A percentile compares a stretch with the other conserved stretches of the same genome.
These are phyloP conservation scores for Narthecium ossifragum DNA, from an alignment of 106 monocot species.

Conservation along the genomic window DNA sequence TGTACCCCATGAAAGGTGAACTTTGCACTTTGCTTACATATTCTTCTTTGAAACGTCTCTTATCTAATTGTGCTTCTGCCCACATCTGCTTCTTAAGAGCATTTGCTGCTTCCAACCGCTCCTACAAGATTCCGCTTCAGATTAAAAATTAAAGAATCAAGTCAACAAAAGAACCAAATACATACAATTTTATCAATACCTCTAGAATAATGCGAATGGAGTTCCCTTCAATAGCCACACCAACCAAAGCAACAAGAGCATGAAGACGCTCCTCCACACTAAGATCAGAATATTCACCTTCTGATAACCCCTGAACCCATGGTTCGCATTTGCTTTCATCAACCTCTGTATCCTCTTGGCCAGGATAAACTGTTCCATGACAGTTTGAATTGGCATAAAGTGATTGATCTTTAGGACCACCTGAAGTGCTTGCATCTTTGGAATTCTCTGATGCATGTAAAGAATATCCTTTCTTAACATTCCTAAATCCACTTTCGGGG, in stretches of 20 bases:
- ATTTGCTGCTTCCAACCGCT: conserved; percentile 95
- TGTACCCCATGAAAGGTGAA: conserved; percentile 38
- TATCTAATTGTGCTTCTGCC: conserved; percentile 91
- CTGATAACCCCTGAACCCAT: conserved; percentile 86
- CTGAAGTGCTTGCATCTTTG: conserved; percentile 15
- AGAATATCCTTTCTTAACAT: conserved; percentile 23
- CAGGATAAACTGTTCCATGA: conserved; percentile 22
- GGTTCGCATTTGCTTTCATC: conserved; percentile 75
- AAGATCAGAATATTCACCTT: conserved; percentile 90
- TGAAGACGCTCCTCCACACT: conserved; percentile 89
- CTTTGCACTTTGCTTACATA: conserved; percentile 51
- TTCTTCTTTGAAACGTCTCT: conserved; percentile 88
- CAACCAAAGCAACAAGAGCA: conserved; percentile 83
- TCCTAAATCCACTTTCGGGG: conserved; percentile 9
- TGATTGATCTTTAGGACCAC: conserved; percentile 11
- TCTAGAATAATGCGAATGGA: conserved; percentile 82
- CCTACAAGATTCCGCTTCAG: conserved; percentile 39
- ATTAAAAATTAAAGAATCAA: conserved; percentile 5
- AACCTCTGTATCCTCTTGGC: conserved; percentile 59
- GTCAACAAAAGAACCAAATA: neutral
- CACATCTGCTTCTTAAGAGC: conserved; percentile 99
- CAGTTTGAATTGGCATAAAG: conserved; percentile 12
- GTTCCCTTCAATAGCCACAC: conserved; percentile 90
- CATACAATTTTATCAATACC: conserved; percentile 29
- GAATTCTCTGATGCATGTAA: conserved; percentile 18